Base-by-base conservation (phyloP, 108 stramenopile genomes). In the Parietichytrium sp. region DNA sequence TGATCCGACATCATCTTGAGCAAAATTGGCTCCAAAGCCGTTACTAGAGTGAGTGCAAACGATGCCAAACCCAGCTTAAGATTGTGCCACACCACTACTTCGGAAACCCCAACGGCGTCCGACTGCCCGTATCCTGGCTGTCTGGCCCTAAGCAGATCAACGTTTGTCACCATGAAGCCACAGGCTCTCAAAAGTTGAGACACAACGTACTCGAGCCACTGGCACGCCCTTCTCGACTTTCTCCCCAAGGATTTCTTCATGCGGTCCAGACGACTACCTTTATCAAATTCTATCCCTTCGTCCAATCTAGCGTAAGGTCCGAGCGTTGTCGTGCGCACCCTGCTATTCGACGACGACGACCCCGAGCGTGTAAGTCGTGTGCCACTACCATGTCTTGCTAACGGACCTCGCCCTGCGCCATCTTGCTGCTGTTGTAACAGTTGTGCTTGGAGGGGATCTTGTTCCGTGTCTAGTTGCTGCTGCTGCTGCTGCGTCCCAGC, bases 1-100 rank as follows among this genome's bases (percentile, higher is more conserved):
- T 72, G 61, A 42, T 72, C 61, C n/a, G 61, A 33, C 61, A 72
- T 72, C 20, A 72, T 42, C 20, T 72, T 72, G 61, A 72, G 61
- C 23, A 72, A 42, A 45, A 72, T 42, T 6, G 61, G 61, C 20
- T 72, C 61, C n/a, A 72, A 25, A 6, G 61, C 61, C n/a, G 61
- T 72, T n/a, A 72, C 61, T 13, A 10, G 6, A 25, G 45, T 72
- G 33, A 72, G 61, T 27, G 15, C 61, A n/a, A 27, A 33, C 1
- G 2, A n/a, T 10, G 61, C 61, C 29, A 72, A 42, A 6, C 20
- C 18, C 1, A 72, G 42, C 61, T 72, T 1, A 42, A 72, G 1
- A 42, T 72, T 72, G 33, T 72, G 61, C 33, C 29, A 72, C 15
- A 72, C 13, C 38, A 72, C 25, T 6, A 72, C 20, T 25, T 72